Evolutionary conservation across 306 rosid genomes (phyloP), one percentile per base, ranked within the genome.

Genomic region (Quercus robur): DNA sequence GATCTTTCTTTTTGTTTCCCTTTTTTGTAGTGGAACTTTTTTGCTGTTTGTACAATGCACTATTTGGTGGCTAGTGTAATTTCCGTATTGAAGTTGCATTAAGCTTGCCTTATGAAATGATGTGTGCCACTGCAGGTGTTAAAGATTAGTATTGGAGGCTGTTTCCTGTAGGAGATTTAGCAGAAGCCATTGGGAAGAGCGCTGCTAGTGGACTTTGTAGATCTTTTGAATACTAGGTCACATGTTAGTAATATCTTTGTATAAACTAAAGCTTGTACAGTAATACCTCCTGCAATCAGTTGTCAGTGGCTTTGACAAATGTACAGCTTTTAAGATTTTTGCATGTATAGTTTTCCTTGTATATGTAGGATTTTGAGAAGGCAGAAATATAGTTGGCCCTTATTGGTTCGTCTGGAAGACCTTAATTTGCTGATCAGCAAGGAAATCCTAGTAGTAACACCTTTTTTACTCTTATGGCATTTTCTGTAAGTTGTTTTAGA

Each of bases 311-410:
- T 9, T 4, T 4, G 30, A 70, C 25, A 59, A n/a, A 51, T 77
- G 78, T 77, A 81, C 70, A 77, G 78, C 63, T 81, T 81, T 61
- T 59, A 35, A 25, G 54, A 54, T 71, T 51, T 21, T 62, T 70
- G 73, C 75, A 76, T 11, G 49, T 62, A 71, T n/a, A 71, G 55
- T 35, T 33, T 70, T 6, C 20, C 51, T n/a, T 54, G 68, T 71
- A 77, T 14, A 70, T 69, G 28, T 18, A 33, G 25, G 5, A 63
- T 23, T 38, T 51, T 51, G 59, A 1, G 20, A 25, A 76, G 54
- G 51, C n/a, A n/a, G 44, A 33, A 19, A 51, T 49, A 13, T 19
- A 10, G 19, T 61, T 33, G 57, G 18, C 75, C 21, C 35, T 33
- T 8, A 1, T 33, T 8, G 49, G 46, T 67, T 67, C 21, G 21